Evolutionary conservation across 106 monocot genomes (phyloP).

Genomic region (Chionographis japonica): DNA sequence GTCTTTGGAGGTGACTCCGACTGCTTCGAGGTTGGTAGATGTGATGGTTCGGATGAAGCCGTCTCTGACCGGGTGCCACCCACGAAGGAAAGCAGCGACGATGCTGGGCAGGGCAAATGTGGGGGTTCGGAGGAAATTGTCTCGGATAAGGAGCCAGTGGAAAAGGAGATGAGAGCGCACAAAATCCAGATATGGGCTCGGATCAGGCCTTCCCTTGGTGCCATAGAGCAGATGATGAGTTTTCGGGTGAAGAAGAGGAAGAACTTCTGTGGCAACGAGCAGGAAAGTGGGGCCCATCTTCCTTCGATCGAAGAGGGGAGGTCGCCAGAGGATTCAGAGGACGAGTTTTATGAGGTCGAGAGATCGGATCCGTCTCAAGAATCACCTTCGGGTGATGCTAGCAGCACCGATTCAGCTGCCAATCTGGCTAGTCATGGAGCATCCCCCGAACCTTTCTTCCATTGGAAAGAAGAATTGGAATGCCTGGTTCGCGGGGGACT

Average conservation of each 20-base stretch:
- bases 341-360: constrained; percentile 93
- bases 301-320: constrained; percentile 41
- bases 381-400: constrained; percentile 34
- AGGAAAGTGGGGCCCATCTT: constrained; percentile 11
- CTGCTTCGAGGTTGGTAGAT: neutral
- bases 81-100: constrained; percentile 20
- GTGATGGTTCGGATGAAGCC: constrained; percentile 11
- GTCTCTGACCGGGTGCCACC: constrained; percentile 1
- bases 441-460: constrained; percentile 21
- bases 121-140: constrained; percentile 10
- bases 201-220: constrained; percentile 77
- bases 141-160: constrained; percentile 7
- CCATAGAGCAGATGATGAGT: constrained; percentile 82
- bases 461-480: constrained; percentile 87
- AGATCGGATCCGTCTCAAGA: constrained; percentile 70
- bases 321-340: constrained; percentile 72
- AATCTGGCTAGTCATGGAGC: constrained; percentile 11
- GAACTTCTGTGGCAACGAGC: constrained; percentile 9
- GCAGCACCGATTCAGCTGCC: constrained; percentile 24
- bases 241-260: constrained; percentile 58
- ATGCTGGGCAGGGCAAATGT: neutral
- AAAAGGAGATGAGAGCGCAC: constrained; percentile 40
- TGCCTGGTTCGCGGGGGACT: constrained; percentile 78
- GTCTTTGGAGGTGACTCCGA: constrained; percentile 4
- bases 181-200: constrained; percentile 67